Conservation (phyloP, 805 yeast species). For the Ogataea thermomethanolica region DNA sequence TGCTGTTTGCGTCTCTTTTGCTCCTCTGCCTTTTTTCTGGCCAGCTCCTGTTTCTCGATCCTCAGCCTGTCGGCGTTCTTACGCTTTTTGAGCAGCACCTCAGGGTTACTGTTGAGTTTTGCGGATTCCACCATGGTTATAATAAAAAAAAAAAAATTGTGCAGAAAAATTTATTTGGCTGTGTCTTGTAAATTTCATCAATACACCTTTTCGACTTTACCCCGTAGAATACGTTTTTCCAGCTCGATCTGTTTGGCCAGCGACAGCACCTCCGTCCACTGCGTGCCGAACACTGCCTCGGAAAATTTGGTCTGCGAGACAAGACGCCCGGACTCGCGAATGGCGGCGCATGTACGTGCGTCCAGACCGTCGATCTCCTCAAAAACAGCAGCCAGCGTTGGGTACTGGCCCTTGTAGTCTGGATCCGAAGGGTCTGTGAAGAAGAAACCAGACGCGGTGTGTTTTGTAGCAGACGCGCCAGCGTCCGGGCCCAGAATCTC, state of each 20-base stretch:
- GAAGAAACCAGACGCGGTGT: constrained; percentile 67
- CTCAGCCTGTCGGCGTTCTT: constrained; percentile 73
- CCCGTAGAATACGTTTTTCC: constrained; percentile 21
- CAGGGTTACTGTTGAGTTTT: constrained; percentile 66
- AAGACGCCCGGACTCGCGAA: constrained; percentile 22
- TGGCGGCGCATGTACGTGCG: constrained; percentile 9
- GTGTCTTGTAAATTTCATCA: constrained; percentile 10
- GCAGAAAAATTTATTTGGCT: constrained; percentile 3
- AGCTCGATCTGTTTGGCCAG: constrained; percentile 19
- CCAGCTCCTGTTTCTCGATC: constrained; percentile 67
- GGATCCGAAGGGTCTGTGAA: constrained; percentile 73
- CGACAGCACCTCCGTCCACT: constrained; percentile 23
- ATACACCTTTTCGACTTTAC: constrained; percentile 31
- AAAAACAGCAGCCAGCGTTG: constrained; percentile 48
- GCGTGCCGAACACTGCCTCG: constrained; percentile 19
- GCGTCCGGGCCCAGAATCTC: constrained; percentile 12
- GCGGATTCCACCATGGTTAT: constrained; percentile 21
- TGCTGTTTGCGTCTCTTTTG: constrained; percentile 42
- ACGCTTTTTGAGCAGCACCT: constrained; percentile 72
- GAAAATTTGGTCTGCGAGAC: constrained; percentile 30
- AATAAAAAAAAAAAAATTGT: constrained; percentile 8
- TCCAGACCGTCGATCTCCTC: constrained; percentile 25
- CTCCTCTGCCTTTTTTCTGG: constrained; percentile 47
- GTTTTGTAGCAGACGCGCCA: constrained; percentile 16
- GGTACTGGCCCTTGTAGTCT: constrained; percentile 42